Evolutionary conservation across 2,329 filamentous ascomycete species (phyloP).

Genomic region (Ophiostoma himal-ulmi): DNA sequence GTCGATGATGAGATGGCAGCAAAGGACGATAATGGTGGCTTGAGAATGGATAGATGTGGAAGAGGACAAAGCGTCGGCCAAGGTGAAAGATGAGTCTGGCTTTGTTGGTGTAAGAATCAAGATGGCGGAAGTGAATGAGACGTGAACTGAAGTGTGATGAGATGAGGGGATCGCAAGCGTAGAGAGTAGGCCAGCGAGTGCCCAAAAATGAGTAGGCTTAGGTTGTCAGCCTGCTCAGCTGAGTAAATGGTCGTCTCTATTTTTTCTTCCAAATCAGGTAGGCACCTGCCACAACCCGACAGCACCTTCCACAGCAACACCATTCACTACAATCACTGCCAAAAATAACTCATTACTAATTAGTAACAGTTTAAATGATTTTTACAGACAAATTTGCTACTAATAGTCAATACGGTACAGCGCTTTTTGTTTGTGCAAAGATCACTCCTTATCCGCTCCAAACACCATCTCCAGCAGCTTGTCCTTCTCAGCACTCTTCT

Average conservation of each 20-base stretch:
- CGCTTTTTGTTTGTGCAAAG: background rate
- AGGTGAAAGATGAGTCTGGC: background rate
- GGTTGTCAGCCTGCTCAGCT: background rate
- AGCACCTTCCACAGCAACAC: background rate
- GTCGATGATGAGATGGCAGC: too few relatives aligned
- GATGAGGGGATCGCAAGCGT: too few relatives aligned
- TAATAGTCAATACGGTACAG: background rate
- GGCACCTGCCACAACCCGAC: background rate
- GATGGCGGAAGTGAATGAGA: background rate
- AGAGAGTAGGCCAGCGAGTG: background rate
- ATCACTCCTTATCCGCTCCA: background rate
- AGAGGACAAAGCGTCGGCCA: background rate
- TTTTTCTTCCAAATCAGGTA: background rate
- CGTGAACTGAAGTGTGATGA: background rate
- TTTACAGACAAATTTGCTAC: background rate
- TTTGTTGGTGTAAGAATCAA: background rate
- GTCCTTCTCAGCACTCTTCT: slow-evolving; percentile 27
- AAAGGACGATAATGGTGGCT: too few relatives aligned
- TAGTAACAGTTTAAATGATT: background rate
- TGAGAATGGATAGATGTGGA: too few relatives aligned
- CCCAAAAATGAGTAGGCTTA: too few relatives aligned
- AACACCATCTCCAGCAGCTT: slow-evolving; percentile 26
- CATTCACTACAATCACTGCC: background rate
- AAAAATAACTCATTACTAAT: background rate
- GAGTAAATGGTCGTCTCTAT: background rate